These are phyloP conservation scores for Stemphylium vesicarium DNA, from an alignment of 2,329 filamentous ascomycete species.

Conservation along the genomic window DNA sequence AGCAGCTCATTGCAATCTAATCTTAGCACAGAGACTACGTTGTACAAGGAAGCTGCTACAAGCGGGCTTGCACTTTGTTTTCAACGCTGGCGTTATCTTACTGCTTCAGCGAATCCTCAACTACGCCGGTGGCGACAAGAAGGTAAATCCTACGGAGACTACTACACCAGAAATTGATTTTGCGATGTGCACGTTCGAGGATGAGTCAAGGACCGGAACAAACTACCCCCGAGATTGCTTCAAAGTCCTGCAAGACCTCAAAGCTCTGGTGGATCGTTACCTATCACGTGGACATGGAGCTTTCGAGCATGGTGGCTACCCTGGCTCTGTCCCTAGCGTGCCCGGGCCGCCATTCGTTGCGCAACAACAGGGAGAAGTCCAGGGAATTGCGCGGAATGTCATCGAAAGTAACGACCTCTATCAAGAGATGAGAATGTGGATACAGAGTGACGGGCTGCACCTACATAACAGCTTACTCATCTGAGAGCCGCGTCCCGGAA, in stretches of 20 bases:
- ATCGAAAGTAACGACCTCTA: constrained; percentile 13
- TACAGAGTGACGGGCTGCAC: constrained; percentile 23
- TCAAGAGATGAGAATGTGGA: constrained; percentile 25
- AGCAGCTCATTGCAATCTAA: constrained; percentile 30
- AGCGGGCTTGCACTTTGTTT: constrained; percentile 35
- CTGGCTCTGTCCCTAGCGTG: not conserved
- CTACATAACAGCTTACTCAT: constrained; percentile 21
- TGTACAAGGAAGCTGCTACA: constrained; percentile 26
- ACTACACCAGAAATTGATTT: constrained; percentile 24
- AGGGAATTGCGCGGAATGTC: not conserved
- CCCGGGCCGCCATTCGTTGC: not conserved
- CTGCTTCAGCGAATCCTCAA: constrained; percentile 30
- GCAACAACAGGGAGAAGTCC: not conserved
- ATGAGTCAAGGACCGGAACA: constrained; percentile 31
- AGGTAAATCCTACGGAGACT: not conserved
- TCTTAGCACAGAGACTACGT: constrained; percentile 21
- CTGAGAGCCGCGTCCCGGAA: constrained; percentile 6
- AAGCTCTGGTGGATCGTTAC: constrained; percentile 28
- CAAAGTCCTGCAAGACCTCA: constrained; percentile 32
- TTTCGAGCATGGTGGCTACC: constrained; percentile 1
- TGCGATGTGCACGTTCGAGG: constrained; percentile 30
- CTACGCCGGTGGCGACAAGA: not conserved
- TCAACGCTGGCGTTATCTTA: constrained; percentile 36
- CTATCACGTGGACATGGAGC: constrained; percentile 9
- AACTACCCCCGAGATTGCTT: constrained; percentile 34